phyloP scores from a whole-genome alignment of 768 basidiomycete genomes.

The Kwoniella dejecticola region DNA sequence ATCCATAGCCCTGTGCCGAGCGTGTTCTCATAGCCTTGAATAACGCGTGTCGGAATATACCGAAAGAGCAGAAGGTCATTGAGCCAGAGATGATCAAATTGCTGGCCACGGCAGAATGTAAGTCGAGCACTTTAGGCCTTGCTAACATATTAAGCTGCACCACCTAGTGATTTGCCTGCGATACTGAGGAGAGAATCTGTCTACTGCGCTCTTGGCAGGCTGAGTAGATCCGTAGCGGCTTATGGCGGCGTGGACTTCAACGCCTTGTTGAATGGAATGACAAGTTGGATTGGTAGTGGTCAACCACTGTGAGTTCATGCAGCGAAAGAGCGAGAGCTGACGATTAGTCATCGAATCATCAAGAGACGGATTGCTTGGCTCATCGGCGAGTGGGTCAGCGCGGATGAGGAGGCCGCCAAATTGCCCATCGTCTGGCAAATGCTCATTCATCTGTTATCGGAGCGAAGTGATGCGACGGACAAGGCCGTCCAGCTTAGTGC shows the following conservation, averaged over 20 bases:
- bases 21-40: conserved; percentile 74
- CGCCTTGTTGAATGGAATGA: conserved; percentile 28
- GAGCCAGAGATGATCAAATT: conserved; percentile 48
- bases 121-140: not conserved
- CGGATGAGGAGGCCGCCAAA: conserved; percentile 63
- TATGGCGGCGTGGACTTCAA: conserved; percentile 47
- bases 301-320: conserved; percentile 36
- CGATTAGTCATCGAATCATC: conserved; percentile 76
- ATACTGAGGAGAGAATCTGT: conserved; percentile 49
- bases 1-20: conserved; percentile 84
- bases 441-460: conserved; percentile 70
- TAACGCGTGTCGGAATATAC: conserved; percentile 44
- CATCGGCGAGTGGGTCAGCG: conserved; percentile 78
- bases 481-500: conserved; percentile 84
- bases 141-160: conserved; percentile 30
- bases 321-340: conserved; percentile 11
- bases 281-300: conserved; percentile 33
- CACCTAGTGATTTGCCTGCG: conserved; percentile 36
- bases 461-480: conserved; percentile 71
- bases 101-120: conserved; percentile 39
- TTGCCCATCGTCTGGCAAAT: conserved; percentile 74
- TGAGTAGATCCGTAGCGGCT: conserved; percentile 37
- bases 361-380: conserved; percentile 96
- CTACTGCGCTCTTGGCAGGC: conserved; percentile 50
- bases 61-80: conserved; percentile 39